Percentiles rank a stretch among this genome's conserved stretches.
These are phyloP conservation scores for Rhizopogon sp. DNA, from an alignment of 768 basidiomycete species.

Conservation along the genomic window DNA sequence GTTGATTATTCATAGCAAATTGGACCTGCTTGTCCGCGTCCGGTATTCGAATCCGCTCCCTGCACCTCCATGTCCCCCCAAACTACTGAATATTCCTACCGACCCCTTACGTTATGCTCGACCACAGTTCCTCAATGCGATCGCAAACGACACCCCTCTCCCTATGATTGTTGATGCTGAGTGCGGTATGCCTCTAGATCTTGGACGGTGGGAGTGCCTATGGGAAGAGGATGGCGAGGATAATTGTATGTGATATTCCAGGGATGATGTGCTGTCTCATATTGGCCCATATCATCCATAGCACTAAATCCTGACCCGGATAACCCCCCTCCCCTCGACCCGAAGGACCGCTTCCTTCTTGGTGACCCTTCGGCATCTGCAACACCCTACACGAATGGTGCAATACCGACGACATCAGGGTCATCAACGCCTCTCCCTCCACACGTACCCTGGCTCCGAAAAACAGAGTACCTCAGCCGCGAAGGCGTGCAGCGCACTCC, in stretches of 20 bases:
- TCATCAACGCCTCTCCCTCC: constrained; percentile 42
- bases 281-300: constrained; percentile 11
- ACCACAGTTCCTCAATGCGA: constrained; percentile 76
- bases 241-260: constrained; percentile 41
- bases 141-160: constrained; percentile 76
- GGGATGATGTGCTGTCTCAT: not conserved
- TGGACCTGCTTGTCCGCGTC: constrained; percentile 89
- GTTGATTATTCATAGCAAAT: constrained; percentile 46
- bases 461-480: constrained; percentile 84
- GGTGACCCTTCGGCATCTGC: constrained; percentile 53
- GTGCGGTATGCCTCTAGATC: constrained; percentile 92
- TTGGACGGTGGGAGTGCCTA: constrained; percentile 75
- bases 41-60: constrained; percentile 94
- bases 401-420: constrained; percentile 30
- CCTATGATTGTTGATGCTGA: constrained; percentile 98
- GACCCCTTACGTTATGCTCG: constrained; percentile 82
- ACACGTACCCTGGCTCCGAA: constrained; percentile 87
- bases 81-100: constrained; percentile 89
- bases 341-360: constrained; percentile 72
- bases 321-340: constrained; percentile 59
- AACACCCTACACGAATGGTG: constrained; percentile 36
- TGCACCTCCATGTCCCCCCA: constrained; percentile 94
- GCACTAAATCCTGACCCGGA: constrained; percentile 64
- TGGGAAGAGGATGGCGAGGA: constrained; percentile 80
- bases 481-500: constrained; percentile 43